A percentile compares a stretch with the other conserved stretches of the same genome.
phyloP scores from a whole-genome alignment of 73 alveolate genomes.

The Tetrahymena borealis region DNA sequence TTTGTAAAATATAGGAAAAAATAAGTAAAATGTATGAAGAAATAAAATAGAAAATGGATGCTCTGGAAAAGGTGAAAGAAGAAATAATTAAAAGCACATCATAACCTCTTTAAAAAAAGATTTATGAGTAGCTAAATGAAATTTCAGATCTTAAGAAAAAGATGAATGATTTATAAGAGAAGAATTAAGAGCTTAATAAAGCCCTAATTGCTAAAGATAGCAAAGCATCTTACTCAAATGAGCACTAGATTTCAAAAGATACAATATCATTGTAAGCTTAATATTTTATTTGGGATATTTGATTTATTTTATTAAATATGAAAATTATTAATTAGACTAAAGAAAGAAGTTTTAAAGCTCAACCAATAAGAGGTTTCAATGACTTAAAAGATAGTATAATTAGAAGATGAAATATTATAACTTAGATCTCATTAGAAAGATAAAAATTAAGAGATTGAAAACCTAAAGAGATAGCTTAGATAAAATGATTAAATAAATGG shows the following conservation, averaged over 20 bases:
- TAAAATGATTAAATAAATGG: neutral
- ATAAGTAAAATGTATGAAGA: neutral
- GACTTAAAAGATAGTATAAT: neutral
- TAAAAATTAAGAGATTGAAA: neutral
- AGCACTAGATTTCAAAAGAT: too few species aligned
- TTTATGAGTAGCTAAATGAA: neutral
- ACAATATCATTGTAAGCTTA: too few species aligned
- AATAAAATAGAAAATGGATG: neutral
- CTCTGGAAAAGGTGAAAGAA: neutral
- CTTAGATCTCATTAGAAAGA: neutral
- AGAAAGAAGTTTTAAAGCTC: neutral
- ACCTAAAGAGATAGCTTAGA: neutral
- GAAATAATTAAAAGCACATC: neutral
- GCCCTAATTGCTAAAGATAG: too few species aligned
- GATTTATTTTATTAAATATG: too few species aligned
- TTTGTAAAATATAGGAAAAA: neutral
- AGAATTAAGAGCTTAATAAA: too few species aligned
- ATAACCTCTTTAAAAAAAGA: neutral
- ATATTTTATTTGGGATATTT: too few species aligned
- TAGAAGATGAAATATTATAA: neutral
- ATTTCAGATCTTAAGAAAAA: neutral
- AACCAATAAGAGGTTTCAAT: neutral
- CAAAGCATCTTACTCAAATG: too few species aligned
- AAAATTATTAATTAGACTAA: too few species aligned
- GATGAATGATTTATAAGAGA: too few species aligned